phyloP scores from a whole-genome alignment of 2,329 filamentous ascomycete genomes.

The Nemania sp. region DNA sequence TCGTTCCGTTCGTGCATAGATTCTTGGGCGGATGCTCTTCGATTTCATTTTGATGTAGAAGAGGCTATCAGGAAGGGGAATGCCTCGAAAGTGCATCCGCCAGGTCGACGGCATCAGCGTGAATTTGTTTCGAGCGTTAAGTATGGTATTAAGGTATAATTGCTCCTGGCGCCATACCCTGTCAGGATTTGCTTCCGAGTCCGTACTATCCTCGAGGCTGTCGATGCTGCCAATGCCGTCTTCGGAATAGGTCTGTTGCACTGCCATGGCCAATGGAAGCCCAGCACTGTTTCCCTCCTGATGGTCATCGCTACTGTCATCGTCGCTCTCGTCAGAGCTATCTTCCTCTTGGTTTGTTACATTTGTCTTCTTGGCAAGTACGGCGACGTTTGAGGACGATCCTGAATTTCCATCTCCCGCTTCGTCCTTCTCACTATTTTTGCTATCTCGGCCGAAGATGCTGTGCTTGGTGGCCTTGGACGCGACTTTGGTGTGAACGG shows the following conservation, averaged over 20 bases:
- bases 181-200: slow-evolving; percentile 25
- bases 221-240: not conserved
- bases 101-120: slow-evolving; percentile 41
- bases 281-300: not conserved
- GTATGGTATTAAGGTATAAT: slow-evolving; percentile 36
- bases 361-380: not conserved
- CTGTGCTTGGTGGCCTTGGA: not conserved
- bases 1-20: slow-evolving; percentile 37
- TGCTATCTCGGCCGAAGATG: not conserved
- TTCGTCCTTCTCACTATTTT: not conserved
- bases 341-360: not conserved
- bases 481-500: not conserved
- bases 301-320: not conserved
- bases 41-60: slow-evolving; percentile 37
- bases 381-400: not conserved
- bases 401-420: not conserved
- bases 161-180: slow-evolving; percentile 37
- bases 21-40: slow-evolving; percentile 36
- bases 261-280: not conserved
- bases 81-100: slow-evolving; percentile 40
- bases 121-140: slow-evolving; percentile 38
- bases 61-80: slow-evolving; percentile 39
- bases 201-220: not conserved
- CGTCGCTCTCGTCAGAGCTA: not conserved
- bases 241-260: not conserved